Evolutionary conservation across 1,139 yeast genomes (phyloP).

Genomic region (Geotrichum reessii): DNA sequence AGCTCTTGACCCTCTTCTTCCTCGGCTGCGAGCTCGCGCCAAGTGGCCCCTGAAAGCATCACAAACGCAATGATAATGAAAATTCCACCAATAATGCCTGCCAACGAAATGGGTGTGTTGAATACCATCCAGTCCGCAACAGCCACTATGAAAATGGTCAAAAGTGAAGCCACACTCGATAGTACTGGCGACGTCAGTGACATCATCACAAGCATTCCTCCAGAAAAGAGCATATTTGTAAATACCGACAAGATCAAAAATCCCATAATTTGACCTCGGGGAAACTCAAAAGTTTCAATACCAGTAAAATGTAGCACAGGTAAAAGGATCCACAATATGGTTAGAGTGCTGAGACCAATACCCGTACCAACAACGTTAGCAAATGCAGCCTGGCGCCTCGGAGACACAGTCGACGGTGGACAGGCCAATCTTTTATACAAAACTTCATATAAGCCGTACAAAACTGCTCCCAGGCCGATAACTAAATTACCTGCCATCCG

Average conservation of each 20-base stretch:
- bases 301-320: slow-evolving; percentile 50
- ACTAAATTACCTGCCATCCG: slow-evolving; percentile 66
- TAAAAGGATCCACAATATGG: slow-evolving; percentile 48
- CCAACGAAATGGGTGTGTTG: slow-evolving; percentile 43
- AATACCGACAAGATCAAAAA: slow-evolving; percentile 44
- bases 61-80: slow-evolving; percentile 57
- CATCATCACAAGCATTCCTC: slow-evolving; percentile 70
- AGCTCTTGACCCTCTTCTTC: slow-evolving; percentile 35
- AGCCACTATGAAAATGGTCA: slow-evolving; percentile 77
- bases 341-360: slow-evolving; percentile 56
- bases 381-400: slow-evolving; percentile 52
- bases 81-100: slow-evolving; percentile 39
- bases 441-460: slow-evolving; percentile 83
- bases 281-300: slow-evolving; percentile 54
- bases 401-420: slow-evolving; percentile 59
- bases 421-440: slow-evolving; percentile 70
- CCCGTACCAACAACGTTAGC: slow-evolving; percentile 52
- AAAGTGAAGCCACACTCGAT: slow-evolving; percentile 72
- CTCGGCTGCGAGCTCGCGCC: slow-evolving; percentile 67
- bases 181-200: slow-evolving; percentile 82
- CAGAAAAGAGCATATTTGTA: slow-evolving; percentile 64
- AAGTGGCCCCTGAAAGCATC: slow-evolving; percentile 60
- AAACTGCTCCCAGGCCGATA: slow-evolving; percentile 70
- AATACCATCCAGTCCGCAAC: slow-evolving; percentile 70
- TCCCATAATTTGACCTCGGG: slow-evolving; percentile 43